A percentile compares a stretch with the other conserved stretches of the same genome.
These are phyloP conservation scores for Torulaspora maleeae DNA, from an alignment of 805 yeast species.

Conservation along the genomic window DNA sequence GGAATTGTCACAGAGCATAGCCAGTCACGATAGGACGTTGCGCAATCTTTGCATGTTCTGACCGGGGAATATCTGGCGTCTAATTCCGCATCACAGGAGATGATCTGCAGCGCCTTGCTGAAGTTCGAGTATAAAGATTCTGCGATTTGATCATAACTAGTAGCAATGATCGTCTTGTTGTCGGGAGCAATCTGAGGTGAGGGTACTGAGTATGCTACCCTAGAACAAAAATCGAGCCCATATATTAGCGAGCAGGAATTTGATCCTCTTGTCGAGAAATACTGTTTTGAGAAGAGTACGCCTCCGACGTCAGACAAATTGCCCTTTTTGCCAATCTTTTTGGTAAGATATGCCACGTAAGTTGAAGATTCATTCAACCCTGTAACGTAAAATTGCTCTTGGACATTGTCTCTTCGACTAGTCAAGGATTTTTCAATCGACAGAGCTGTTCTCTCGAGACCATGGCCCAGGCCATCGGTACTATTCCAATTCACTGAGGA, in stretches of 20 bases:
- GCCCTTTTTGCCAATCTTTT: slow-evolving; percentile 38
- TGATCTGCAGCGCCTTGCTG: slow-evolving; percentile 66
- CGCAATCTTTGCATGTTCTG: slow-evolving; percentile 68
- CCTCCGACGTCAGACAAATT: slow-evolving; percentile 49
- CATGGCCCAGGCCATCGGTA: slow-evolving; percentile 2
- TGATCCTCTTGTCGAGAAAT: slow-evolving; percentile 51
- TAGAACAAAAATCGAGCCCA: slow-evolving; percentile 68
- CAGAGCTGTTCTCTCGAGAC: slow-evolving; percentile 17
- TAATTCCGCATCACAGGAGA: slow-evolving; percentile 64
- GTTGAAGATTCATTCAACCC: slow-evolving; percentile 57
- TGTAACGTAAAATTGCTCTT: slow-evolving; percentile 57
- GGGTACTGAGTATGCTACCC: slow-evolving; percentile 88
- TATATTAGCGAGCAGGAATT: slow-evolving; percentile 69
- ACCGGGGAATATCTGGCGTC: slow-evolving; percentile 73
- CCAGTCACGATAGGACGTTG: slow-evolving; percentile 73
- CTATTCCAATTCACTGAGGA: slow-evolving; percentile 25
- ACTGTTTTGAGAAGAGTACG: slow-evolving; percentile 50
- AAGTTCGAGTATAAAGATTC: slow-evolving; percentile 55
- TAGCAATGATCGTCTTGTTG: slow-evolving; percentile 37
- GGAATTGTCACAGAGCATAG: slow-evolving; percentile 86
- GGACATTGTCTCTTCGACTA: slow-evolving; percentile 43
- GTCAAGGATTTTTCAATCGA: slow-evolving; percentile 37
- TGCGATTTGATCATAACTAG: slow-evolving; percentile 63
- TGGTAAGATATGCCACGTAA: slow-evolving; percentile 62
- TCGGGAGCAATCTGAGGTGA: slow-evolving; percentile 37